Evolutionary conservation across 2,329 filamentous ascomycete species (phyloP), one percentile per base, ranked within the genome.

Genomic region (Colletotrichum cereale): DNA sequence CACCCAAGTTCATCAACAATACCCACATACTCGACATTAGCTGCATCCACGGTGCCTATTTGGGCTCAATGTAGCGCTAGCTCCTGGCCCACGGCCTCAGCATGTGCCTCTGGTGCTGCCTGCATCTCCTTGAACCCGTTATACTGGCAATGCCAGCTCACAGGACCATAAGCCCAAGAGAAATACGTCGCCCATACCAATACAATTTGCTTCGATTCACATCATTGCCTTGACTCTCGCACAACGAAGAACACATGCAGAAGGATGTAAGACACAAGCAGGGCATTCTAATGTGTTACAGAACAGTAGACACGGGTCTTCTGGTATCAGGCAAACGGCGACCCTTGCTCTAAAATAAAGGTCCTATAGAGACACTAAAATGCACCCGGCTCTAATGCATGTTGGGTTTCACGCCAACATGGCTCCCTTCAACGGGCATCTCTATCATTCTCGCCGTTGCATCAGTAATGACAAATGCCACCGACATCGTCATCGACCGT

Each of bases 401-500:
- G 47, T 70, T 66, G 47, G 55, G 38, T 70, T 66, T 70, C 55
- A 70, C 47, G 18, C 55, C 62, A 60, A 60, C 55, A 36, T 14
- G 34, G 21, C 18, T 4, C 42, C 38, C 24, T 57, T 11, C 18
- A 14, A 14, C 24, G 18, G 18, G 53, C 24, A 66, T 40, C 16
- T 44, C 36, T 60, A 26, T 24, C n/a, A 21, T 24, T 12, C 18
- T 18, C 21, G 16, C 21, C 38, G 10, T n/a, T 29, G 36, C 56
- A 21, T 75, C 73, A 90, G 72, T 88, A 88, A 67, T 84, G 83
- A 76, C 88, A 90, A 40, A 90, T 87, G 0, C 89, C 90, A 6
- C 90, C 95, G 62, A 91, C 91, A 73, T 89, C 88, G 69, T 97
- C 94, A 77, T 97, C 94, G 78, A 96, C 91, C n/a, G 90, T 92